Base-by-base conservation (phyloP, 371 early-diverging fungal species). In the Syncephalastrum monosporum region DNA sequence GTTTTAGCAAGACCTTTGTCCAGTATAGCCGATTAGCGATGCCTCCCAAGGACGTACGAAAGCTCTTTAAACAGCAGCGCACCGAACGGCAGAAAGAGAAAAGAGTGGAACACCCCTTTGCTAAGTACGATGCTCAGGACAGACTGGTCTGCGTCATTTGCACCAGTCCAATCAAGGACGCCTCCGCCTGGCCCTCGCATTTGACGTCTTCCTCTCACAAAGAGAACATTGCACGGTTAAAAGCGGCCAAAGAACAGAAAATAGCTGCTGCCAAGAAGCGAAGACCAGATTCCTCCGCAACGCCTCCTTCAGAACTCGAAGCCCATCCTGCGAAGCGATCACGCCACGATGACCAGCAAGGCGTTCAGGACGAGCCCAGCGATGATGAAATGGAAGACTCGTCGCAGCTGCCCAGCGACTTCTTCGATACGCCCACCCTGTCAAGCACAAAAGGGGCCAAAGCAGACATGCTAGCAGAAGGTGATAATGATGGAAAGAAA, bases 51-150 rank as follows among this genome's bases (percentile, higher is more conserved):
- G 75, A 79, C 43, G 65, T 74, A 38, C 71, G 80, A 19, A 63
- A 64, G 14, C 50, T 79, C 50, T 63, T 79, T 15, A 75, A 76
- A 48, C 71, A 76, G 49, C 68, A 76, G 51, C 67, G 69, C 24
- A 23, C 57, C 44, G 71, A 74, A 58, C 55, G 80, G 41, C 64
- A 64, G n/a, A 67, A 68, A 53, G 42, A 57, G 12, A 59, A 63
- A 17, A 63, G 62, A 47, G 47, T 79, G 15, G 59, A 61, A 21
- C 80, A 79, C 50, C 75, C 75, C 10, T 69, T 76, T 56, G 80
- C 80, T 5, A 76, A 72, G 53, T 79, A 79, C 57, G 77, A 79
- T 50, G 52, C 63, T 7, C 61, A 64, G 42, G 68, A 61, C 8
- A 62, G 69, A 4, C 44, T 79, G 14, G 44, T 64, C 0, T 79